A percentile compares a stretch with the other conserved stretches of the same genome.
These are phyloP conservation scores for Rhizophagus prolifer DNA, from an alignment of 192 early-diverging fungal species.

Conservation along the genomic window DNA sequence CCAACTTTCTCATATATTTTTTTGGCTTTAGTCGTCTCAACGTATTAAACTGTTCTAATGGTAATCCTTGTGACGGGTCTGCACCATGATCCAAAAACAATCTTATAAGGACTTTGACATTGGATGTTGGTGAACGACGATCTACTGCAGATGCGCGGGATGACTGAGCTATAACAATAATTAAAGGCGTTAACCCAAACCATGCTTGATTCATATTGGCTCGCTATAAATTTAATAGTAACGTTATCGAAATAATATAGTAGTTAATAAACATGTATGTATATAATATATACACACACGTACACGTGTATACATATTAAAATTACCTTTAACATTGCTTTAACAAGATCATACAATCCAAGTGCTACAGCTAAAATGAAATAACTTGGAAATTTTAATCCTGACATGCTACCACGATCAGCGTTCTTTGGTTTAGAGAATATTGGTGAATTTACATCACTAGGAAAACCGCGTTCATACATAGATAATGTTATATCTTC, in stretches of 20 bases:
- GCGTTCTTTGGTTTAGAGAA: constrained; percentile 32
- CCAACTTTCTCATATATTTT: background rate
- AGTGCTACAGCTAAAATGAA: constrained; percentile 44
- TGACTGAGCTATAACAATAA: constrained; percentile 33
- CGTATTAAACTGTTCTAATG: constrained; percentile 43
- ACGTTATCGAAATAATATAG: background rate
- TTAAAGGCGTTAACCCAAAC: constrained; percentile 41
- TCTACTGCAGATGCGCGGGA: background rate
- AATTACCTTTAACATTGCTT: constrained; percentile 42
- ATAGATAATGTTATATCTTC: constrained; percentile 43
- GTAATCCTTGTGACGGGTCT: constrained; percentile 41
- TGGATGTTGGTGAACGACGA: constrained; percentile 31
- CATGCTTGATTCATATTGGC: constrained; percentile 47
- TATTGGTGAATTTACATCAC: constrained; percentile 44
- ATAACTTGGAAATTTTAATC: constrained; percentile 44
- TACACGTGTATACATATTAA: background rate
- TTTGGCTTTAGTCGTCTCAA: constrained; percentile 40
- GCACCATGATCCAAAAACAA: constrained; percentile 41
- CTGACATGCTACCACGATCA: constrained; percentile 25
- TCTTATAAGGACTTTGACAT: constrained; percentile 35
- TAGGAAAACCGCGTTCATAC: constrained; percentile 43
- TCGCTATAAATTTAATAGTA: constrained; percentile 23
- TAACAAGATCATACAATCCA: constrained; percentile 40
- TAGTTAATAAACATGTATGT: background rate
- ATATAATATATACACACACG: background rate